Evolutionary conservation across 352 stramenopile species (phyloP).

Genomic region (Elongisporangium undulatum): DNA sequence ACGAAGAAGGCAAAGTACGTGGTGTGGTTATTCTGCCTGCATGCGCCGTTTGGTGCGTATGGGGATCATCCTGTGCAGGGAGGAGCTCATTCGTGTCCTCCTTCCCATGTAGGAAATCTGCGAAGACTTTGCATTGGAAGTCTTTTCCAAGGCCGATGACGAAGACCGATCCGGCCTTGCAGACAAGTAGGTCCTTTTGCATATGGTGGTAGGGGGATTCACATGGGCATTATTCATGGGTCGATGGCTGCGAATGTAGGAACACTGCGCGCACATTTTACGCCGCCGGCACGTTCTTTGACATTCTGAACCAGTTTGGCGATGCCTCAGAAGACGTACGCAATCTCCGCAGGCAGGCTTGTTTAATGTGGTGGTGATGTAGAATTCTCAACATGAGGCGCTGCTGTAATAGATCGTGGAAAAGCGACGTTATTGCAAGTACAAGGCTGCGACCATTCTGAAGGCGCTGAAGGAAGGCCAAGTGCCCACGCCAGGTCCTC

Average conservation of each 20-base stretch:
- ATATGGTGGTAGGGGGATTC: constrained; percentile 1
- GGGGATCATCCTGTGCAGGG: background rate
- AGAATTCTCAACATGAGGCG: background rate
- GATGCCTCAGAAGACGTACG: constrained; percentile 72
- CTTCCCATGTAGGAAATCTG: constrained; percentile 67
- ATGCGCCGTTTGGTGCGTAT: background rate
- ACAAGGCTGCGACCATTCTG: constrained; percentile 94
- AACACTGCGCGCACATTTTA: constrained; percentile 96
- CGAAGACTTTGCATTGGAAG: constrained; percentile 87
- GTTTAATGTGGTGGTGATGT: background rate
- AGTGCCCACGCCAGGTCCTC: constrained; percentile 73
- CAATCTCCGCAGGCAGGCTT: background rate
- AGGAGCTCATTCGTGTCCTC: background rate
- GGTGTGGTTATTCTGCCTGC: background rate
- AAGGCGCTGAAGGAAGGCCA: constrained; percentile 94
- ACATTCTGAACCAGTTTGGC: constrained; percentile 96
- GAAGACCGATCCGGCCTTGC: constrained; percentile 90
- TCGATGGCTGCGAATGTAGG: constrained; percentile 20
- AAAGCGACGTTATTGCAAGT: constrained; percentile 94
- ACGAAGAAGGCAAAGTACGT: constrained; percentile 88
- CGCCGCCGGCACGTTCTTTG: constrained; percentile 94
- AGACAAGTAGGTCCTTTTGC: constrained; percentile 74
- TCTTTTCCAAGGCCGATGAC: constrained; percentile 93
- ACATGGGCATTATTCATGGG: background rate
- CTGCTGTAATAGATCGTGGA: constrained; percentile 54